Conservation (phyloP, 1,139 yeast species). For the Debaryomyces coudertii region DNA sequence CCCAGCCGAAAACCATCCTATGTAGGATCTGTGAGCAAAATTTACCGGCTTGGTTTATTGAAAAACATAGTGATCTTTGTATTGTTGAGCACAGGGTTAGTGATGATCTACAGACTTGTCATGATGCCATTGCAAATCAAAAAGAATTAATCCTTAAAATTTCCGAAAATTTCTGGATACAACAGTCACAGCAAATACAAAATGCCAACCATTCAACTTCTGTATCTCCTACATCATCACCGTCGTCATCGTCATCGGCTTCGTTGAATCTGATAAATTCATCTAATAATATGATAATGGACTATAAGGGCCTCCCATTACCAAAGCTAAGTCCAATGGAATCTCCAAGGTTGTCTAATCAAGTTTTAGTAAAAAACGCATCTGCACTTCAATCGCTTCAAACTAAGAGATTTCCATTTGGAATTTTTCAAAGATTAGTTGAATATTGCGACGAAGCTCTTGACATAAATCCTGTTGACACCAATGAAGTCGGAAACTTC, state of each 20-base stretch:
- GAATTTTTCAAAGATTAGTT: slow-evolving; percentile 61
- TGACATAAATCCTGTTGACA: slow-evolving; percentile 64
- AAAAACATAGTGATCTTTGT: slow-evolving; percentile 87
- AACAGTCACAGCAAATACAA: slow-evolving; percentile 23
- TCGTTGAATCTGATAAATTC: slow-evolving; percentile 20
- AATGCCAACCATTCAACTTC: slow-evolving; percentile 11
- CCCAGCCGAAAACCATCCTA: slow-evolving; percentile 75
- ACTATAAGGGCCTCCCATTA: slow-evolving; percentile 64
- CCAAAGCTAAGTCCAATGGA: slow-evolving; percentile 31
- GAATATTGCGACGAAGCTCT: slow-evolving; percentile 81
- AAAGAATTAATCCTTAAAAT: slow-evolving; percentile 53
- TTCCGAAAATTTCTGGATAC: slow-evolving; percentile 38
- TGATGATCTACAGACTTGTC: slow-evolving; percentile 75
- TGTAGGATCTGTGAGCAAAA: slow-evolving; percentile 91
- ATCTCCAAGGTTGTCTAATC: slow-evolving; percentile 29
- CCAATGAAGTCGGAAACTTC: slow-evolving; percentile 30
- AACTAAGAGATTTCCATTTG: slow-evolving; percentile 60
- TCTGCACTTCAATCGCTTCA: slow-evolving; percentile 27
- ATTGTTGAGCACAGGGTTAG: slow-evolving; percentile 81
- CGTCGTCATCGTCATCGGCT: slow-evolving; percentile 24
- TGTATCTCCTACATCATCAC: slow-evolving; percentile 25
- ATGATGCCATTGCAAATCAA: slow-evolving; percentile 79
- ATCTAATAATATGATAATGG: slow-evolving; percentile 27
- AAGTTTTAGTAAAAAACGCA: slow-evolving; percentile 31
- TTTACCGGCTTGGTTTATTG: slow-evolving; percentile 97